Percentiles rank a stretch among this genome's conserved stretches.
Conservation (phyloP, 768 basidiomycete species). For the Sporobolomyces roseus region DNA sequence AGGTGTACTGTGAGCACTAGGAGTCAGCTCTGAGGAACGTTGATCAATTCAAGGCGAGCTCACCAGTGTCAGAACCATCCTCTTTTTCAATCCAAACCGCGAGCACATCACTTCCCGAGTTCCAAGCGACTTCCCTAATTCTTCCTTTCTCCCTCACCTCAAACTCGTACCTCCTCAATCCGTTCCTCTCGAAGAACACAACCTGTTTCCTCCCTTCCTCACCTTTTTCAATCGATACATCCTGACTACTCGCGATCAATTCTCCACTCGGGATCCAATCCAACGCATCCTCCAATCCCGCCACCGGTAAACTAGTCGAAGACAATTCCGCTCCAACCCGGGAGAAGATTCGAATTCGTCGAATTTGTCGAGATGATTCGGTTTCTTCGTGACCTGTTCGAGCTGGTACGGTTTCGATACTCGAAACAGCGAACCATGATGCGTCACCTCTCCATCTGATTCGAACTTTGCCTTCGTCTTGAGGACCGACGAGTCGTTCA, state of each 20-base stretch:
- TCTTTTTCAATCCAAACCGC: constrained; percentile 70
- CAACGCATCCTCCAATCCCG: constrained; percentile 73
- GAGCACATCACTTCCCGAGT: constrained; percentile 77
- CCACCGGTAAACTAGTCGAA: constrained; percentile 75
- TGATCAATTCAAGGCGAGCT: constrained; percentile 46
- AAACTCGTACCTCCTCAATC: constrained; percentile 86
- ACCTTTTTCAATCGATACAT: constrained; percentile 65
- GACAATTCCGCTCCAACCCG: constrained; percentile 65
- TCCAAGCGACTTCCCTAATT: constrained; percentile 78
- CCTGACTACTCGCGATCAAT: constrained; percentile 73
- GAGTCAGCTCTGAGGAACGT: background rate
- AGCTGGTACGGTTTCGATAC: constrained; percentile 55
- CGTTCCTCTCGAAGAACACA: constrained; percentile 93
- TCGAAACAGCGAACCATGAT: constrained; percentile 77
- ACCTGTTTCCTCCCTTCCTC: constrained; percentile 70
- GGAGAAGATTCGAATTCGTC: constrained; percentile 71
- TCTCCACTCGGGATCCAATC: constrained; percentile 87
- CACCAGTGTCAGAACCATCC: constrained; percentile 63
- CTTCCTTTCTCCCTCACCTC: constrained; percentile 53
- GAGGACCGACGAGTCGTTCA: constrained; percentile 57
- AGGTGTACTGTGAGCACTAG: constrained; percentile 64
- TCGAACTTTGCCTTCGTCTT: constrained; percentile 67
- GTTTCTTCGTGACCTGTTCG: background rate
- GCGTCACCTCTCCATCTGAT: constrained; percentile 95
- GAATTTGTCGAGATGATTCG: constrained; percentile 47